A percentile compares a stretch with the other conserved stretches of the same genome.
These are phyloP conservation scores for Crithidia brevicula DNA, from an alignment of 208 protist species.

Conservation along the genomic window DNA sequence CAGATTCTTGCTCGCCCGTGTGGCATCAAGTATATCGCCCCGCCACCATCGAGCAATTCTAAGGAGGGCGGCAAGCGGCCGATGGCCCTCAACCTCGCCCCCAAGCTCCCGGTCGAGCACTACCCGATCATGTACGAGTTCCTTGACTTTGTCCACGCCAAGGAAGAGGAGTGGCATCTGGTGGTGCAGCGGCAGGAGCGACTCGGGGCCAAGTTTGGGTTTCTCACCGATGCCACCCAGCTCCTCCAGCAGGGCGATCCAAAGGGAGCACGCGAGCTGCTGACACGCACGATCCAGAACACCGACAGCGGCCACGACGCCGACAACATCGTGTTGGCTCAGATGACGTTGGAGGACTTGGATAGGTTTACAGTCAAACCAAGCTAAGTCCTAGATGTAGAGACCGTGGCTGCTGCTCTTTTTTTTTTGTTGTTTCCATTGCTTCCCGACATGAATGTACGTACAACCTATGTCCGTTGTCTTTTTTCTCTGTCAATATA, in stretches of 20 bases:
- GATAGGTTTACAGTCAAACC: slow-evolving; percentile 19
- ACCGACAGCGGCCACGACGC: slow-evolving; percentile 6
- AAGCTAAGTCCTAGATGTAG: background rate
- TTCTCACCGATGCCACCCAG: slow-evolving; percentile 60
- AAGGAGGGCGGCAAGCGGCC: background rate
- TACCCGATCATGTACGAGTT: slow-evolving; percentile 71
- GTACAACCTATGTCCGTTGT: slow-evolving; percentile 6
- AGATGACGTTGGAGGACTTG: slow-evolving; percentile 59
- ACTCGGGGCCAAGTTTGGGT: slow-evolving; percentile 50
- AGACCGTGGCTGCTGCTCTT: background rate
- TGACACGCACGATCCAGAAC: slow-evolving; percentile 22
- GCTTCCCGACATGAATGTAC: background rate
- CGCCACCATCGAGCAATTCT: background rate
- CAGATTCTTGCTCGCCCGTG: slow-evolving; percentile 62
- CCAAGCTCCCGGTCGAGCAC: slow-evolving; percentile 2
- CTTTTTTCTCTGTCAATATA: too few species aligned
- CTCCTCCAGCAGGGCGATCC: slow-evolving; percentile 59
- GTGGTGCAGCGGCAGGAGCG: slow-evolving; percentile 62
- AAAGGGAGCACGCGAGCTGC: slow-evolving; percentile 24
- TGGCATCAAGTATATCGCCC: slow-evolving; percentile 31
- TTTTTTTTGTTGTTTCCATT: background rate
- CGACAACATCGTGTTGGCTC: slow-evolving; percentile 45
- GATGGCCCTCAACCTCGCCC: background rate
- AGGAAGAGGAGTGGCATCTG: slow-evolving; percentile 79
- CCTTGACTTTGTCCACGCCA: slow-evolving; percentile 34